These are phyloP conservation scores for Claviceps quebecensis DNA, from an alignment of 2,329 filamentous ascomycete genomes.

Conservation along the genomic window DNA sequence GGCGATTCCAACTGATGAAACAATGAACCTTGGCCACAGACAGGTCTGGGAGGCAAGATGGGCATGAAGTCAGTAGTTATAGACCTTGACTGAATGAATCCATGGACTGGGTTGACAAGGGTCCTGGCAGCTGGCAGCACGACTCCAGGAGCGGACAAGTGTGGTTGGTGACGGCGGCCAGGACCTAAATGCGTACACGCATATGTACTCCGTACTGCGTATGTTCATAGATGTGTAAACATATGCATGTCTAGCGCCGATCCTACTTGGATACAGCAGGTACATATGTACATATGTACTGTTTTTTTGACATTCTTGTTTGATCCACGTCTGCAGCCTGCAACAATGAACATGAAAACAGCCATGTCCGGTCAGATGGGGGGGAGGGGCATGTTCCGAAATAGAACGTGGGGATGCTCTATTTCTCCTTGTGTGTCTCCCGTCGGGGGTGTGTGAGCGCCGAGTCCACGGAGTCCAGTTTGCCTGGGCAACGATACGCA, in stretches of 20 bases:
- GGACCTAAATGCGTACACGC: neutral
- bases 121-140: neutral
- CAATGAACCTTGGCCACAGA: conserved; percentile 13
- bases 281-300: neutral
- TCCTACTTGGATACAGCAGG: neutral
- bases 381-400: conserved; percentile 2
- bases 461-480: neutral
- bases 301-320: neutral
- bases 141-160: neutral
- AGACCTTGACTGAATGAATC: neutral
- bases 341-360: conserved; percentile 1
- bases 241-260: too few relatives aligned
- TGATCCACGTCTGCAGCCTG: neutral
- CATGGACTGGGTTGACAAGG: neutral
- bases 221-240: neutral
- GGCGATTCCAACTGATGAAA: conserved; percentile 2
- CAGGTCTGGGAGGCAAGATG: conserved; percentile 13
- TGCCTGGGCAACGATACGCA: neutral
- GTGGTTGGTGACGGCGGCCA: neutral
- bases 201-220: neutral
- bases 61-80: conserved; percentile 4
- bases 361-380: neutral
- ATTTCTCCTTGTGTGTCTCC: neutral
- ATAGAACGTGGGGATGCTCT: conserved; percentile 5
- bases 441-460: neutral